phyloP scores from a whole-genome alignment of 495 filamentous ascomycete species.

The Jackrogersella multiformis region DNA sequence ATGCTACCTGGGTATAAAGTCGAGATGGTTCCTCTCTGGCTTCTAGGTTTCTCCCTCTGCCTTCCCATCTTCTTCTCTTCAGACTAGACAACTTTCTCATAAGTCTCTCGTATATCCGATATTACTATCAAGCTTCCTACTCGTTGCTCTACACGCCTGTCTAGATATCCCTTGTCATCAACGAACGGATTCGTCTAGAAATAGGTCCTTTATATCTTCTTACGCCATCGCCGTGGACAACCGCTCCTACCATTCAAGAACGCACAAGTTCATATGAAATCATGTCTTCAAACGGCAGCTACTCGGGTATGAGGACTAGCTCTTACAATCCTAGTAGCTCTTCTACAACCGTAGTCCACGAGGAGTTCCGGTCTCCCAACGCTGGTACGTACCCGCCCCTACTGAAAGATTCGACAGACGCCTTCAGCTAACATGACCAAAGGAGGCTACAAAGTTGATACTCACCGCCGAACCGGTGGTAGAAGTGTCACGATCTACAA shows the following conservation, averaged over 20 bases:
- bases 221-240: conserved; percentile 9
- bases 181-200: conserved; percentile 16
- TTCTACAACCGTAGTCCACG: conserved; percentile 5
- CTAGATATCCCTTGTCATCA: not conserved
- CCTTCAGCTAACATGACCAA: conserved; percentile 16
- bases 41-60: not conserved
- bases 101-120: too few relatives aligned
- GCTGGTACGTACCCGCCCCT: conserved; percentile 14
- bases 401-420: not conserved
- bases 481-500: conserved; percentile 19
- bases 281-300: conserved; percentile 21
- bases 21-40: not conserved
- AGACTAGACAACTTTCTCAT: conserved; percentile 8
- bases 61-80: conserved; percentile 7
- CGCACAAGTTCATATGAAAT: conserved; percentile 13
- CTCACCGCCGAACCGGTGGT: not conserved
- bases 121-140: conserved; percentile 1
- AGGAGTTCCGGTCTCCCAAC: conserved; percentile 1
- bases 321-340: conserved; percentile 5
- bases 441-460: conserved; percentile 22
- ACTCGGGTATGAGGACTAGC: too few relatives aligned
- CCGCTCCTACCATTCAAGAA: not conserved
- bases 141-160: not conserved
- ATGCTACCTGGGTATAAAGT: too few relatives aligned
- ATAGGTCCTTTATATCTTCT: conserved; percentile 7